Conservation (phyloP, 352 stramenopile species). For the Phytophthora sp. region DNA sequence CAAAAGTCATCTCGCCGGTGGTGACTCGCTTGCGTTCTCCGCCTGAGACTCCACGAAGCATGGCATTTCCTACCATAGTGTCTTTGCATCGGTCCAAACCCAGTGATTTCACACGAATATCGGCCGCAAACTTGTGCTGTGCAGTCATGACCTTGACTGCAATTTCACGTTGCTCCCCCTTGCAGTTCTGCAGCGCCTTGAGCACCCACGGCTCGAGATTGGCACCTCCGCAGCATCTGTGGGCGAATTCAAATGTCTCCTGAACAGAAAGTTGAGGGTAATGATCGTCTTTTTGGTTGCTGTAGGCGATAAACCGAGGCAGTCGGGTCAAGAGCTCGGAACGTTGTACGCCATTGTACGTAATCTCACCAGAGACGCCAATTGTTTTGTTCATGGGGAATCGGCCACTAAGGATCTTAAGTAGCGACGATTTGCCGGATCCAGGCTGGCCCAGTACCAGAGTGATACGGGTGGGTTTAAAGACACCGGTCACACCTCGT, state of each 20-base stretch:
- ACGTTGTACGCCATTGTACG: conserved; percentile 47
- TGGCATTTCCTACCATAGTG: conserved; percentile 68
- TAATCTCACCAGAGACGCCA: conserved; percentile 46
- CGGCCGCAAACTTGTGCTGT: conserved; percentile 45
- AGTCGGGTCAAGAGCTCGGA: conserved; percentile 29
- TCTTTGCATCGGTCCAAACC: conserved; percentile 61
- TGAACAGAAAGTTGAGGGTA: conserved; percentile 89
- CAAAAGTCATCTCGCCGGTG: conserved; percentile 88
- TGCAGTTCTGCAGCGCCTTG: conserved; percentile 47
- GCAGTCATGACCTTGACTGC: conserved; percentile 41
- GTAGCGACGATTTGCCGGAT: conserved; percentile 51
- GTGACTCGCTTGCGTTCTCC: conserved; percentile 93
- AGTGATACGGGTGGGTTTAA: conserved; percentile 45
- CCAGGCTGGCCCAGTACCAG: conserved; percentile 48
- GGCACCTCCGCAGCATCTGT: conserved; percentile 64
- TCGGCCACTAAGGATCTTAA: conserved; percentile 45
- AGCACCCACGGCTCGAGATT: conserved; percentile 50
- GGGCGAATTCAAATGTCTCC: conserved; percentile 94
- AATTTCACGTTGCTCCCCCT: conserved; percentile 39
- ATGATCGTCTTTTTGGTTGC: conserved; percentile 85
- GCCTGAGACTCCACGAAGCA: conserved; percentile 76
- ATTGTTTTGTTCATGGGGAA: conserved; percentile 55
- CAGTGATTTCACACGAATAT: conserved; percentile 43
- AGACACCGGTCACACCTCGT: conserved; percentile 40
- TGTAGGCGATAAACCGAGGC: conserved; percentile 49